Base-by-base conservation (phyloP, 345 rosid genomes). In the Eucalyptus shirleyi region DNA sequence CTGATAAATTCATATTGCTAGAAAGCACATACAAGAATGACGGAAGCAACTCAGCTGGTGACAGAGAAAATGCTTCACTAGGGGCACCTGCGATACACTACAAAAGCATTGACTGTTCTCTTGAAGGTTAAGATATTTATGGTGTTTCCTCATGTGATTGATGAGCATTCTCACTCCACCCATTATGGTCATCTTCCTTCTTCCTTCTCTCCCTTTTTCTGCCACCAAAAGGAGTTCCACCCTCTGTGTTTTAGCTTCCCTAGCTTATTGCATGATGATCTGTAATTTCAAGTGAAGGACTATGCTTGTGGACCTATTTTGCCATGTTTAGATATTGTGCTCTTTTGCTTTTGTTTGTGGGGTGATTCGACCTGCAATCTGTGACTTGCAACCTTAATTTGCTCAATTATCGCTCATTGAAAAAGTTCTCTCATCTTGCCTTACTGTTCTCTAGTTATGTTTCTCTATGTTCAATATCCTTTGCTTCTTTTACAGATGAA, bases 1-100 rank as follows among this genome's bases (percentile, higher is more conserved):
- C 91, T 1, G 96, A 97, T 90, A 97, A 95, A 89, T 97, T 93
- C 87, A 89, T 91, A 26, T 93, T 98, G 91, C 90, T 93, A 12
- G 97, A 97, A 93, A 94, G 69, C 88, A 90, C 88, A 37, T 91
- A 92, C 83, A 94, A 92, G 89, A 69, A 37, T 59, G 94, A 94
- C 53, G 86, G 88, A 9, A 88, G 89, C 89, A 81, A 89, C 50
- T 89, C 53, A 50, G 91, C 60, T 17, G 91, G 83, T 87, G 50
- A 88, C 51, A 92, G 80, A 62, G 92, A 69, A 89, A 92, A 91
- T 87, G 87, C 87, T 91, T 87, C 93, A 45, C 9, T 50, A 47
- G 89, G 83, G 86, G 91, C 80, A 77, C 89, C 91, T 23, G 92
- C 91, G 40, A 91, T 95, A 65, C 96, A 21, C 82, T 98, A 96